Conservation (phyloP, 2,329 filamentous ascomycete species). For the Taxawa tesnikishii region DNA sequence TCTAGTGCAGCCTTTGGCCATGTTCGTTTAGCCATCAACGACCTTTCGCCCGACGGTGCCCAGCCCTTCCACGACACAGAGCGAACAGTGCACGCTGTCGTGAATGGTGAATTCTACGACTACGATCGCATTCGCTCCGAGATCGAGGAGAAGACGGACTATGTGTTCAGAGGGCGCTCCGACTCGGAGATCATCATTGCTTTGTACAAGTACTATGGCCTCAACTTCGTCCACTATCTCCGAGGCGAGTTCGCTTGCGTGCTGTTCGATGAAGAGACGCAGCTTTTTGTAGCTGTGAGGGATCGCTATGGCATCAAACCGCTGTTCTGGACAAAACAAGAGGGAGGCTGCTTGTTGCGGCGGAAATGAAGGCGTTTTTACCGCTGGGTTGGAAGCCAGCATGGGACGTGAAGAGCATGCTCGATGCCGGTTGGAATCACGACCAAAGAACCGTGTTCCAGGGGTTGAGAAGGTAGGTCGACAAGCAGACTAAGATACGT, state of each 20-base stretch:
- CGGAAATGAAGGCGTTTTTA: conserved; percentile 43
- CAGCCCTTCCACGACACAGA: conserved; percentile 31
- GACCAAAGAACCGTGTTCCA: conserved; percentile 39
- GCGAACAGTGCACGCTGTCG: conserved; percentile 38
- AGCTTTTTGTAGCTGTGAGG: conserved; percentile 34
- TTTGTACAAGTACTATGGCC: conserved; percentile 38
- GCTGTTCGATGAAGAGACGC: conserved; percentile 33
- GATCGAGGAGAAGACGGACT: conserved; percentile 22
- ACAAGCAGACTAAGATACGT: conserved; percentile 18
- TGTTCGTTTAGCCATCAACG: conserved; percentile 41
- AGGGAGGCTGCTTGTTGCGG: conserved; percentile 32
- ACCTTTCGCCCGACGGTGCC: conserved; percentile 32
- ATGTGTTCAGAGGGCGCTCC: conserved; percentile 32
- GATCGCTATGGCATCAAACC: conserved; percentile 49
- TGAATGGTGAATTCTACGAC: conserved; percentile 50
- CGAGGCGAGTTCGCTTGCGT: conserved; percentile 44
- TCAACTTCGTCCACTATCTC: conserved; percentile 32
- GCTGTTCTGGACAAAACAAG: conserved; percentile 36
- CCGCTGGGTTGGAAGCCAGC: conserved; percentile 36
- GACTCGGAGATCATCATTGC: conserved; percentile 43
- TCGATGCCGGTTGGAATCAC: conserved; percentile 30
- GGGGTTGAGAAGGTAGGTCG: conserved; percentile 32
- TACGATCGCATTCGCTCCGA: conserved; percentile 31
- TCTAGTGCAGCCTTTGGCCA: conserved; percentile 31
- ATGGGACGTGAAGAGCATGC: conserved; percentile 39